phyloP scores from a whole-genome alignment of 2,329 filamentous ascomycete species.

The Fusarium sulawesiense region DNA sequence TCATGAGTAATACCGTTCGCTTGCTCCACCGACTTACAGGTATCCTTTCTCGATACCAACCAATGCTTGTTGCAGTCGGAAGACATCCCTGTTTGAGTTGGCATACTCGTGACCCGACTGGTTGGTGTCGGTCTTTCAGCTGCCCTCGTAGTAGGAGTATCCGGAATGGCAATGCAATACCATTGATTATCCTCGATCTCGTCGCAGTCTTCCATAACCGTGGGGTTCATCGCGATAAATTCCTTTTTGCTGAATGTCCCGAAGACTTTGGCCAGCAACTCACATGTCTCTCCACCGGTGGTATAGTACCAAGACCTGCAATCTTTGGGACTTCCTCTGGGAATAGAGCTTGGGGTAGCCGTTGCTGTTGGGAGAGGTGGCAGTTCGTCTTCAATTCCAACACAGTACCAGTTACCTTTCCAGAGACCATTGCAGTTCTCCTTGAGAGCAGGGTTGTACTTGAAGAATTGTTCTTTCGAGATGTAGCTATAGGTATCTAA shows the following conservation, averaged over 20 bases:
- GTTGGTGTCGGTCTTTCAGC: accelerated
- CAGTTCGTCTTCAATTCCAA: not conserved
- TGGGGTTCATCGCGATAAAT: not conserved
- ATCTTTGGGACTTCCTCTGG: not conserved
- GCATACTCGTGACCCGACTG: accelerated
- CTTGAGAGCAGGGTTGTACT: not conserved
- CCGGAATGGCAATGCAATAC: not conserved
- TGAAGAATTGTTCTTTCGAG: not conserved
- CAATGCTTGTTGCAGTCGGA: accelerated
- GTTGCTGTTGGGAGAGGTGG: not conserved
- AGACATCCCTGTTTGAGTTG: not conserved
- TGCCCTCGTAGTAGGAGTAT: not conserved
- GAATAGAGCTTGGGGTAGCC: not conserved
- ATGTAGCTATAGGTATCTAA: not conserved
- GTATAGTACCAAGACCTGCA: slow-evolving; percentile 7
- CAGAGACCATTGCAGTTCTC: slow-evolving; percentile 1
- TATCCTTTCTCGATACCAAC: not conserved
- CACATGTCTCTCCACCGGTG: not conserved
- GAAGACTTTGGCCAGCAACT: not conserved
- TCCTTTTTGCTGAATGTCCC: not conserved
- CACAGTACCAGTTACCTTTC: slow-evolving; percentile 4
- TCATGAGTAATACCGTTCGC: not conserved
- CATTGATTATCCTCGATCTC: accelerated
- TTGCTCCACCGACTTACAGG: not conserved
- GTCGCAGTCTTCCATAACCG: accelerated